Evolutionary conservation across 164 flowering plant genomes (phyloP), one percentile per base, ranked within the genome.

Genomic region (Vitis amurensis): DNA sequence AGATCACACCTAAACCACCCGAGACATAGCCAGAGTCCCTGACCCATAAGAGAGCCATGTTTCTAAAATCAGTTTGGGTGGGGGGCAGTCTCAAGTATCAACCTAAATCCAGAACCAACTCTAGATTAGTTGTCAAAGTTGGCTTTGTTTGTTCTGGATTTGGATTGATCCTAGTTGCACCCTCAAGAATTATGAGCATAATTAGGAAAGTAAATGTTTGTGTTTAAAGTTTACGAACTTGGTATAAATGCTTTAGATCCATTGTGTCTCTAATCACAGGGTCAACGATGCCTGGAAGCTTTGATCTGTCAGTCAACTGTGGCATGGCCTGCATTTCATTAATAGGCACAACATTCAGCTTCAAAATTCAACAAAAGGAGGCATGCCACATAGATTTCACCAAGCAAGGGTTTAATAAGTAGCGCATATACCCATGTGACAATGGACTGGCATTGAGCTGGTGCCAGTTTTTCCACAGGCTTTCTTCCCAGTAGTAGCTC

Each of bases 211-310:
- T 12, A 61, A 53, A 53, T 1, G n/a, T 68, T 44, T 19, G 67
- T 37, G 61, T 29, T 16, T 57, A 0, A 23, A 23, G 27, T 23
- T 23, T 12, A 80, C 85, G 17, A 59, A 96, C 99, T 85, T 96
- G 99, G 73, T 86, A 96, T 53, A 96, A 80, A 78, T 96, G 97
- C 83, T 96, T 96, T 63, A 87, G 76, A 76, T 96, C 97, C 92
- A 96, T 89, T 44, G 87, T 83, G 72, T 91, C 77, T 78, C 73
- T 82, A 47, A 96, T 89, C 58, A 82, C 92, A 30, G 97, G 97
- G 81, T 96, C 99, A 47, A 96, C 84, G 13, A 96, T 96, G 76
- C 80, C 84, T 62, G 98, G 98, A 73, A 96, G 97, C 79, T 84
- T 89, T 57, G 92, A 73, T 83, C 97, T 90, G 84, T 96, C 98